Base-by-base conservation (phyloP, 1,139 yeast genomes). In the Taphrina deformans region DNA sequence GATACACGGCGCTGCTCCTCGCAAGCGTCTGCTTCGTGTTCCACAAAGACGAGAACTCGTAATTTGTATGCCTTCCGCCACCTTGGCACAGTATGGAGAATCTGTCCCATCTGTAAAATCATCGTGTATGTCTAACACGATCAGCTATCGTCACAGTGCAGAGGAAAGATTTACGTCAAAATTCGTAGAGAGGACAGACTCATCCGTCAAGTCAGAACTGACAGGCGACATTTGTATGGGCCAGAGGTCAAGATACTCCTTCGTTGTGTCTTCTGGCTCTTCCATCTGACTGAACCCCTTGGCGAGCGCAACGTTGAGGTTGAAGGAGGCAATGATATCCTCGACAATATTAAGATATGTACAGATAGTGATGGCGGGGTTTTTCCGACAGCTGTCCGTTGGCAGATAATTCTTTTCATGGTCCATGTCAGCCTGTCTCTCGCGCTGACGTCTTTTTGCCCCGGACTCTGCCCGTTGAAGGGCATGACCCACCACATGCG, bases 151-250 rank as follows among this genome's bases (percentile, higher is more conserved):
- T 24, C 21, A 21, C n/a, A 3, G 35, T n/a, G 3, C 35, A 7
- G 7, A 48, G 14, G 44, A 38, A 7, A 4, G 10, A 10, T 35
- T 24, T 48, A 27, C 53, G 26, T 59, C 63, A 38, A 59, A 59
- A 23, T 59, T 59, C 10, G 63, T 59, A 14, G 56, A 48, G 16
- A 50, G 41, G 9, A 59, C 93, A 68, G 87, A 74, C 0, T 89
- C 86, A 16, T 88, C 83, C 66, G 84, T 83, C 26, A 78, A 79
- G 7, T 93, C 93, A 66, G 83, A 81, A 44, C 82, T 83, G 65
- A 85, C 83, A 0, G 96, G 93, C 4, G 96, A 86, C 97, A 93
- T 93, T 72, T 93, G 99, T 71, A 93, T 91, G 0, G 99, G 99
- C 74, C 93, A 93, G 53, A 93, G 77, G 74, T 93, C 99, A 71